These are phyloP conservation scores for Neurospora pannonica DNA, from an alignment of 495 filamentous ascomycete genomes.

Conservation along the genomic window DNA sequence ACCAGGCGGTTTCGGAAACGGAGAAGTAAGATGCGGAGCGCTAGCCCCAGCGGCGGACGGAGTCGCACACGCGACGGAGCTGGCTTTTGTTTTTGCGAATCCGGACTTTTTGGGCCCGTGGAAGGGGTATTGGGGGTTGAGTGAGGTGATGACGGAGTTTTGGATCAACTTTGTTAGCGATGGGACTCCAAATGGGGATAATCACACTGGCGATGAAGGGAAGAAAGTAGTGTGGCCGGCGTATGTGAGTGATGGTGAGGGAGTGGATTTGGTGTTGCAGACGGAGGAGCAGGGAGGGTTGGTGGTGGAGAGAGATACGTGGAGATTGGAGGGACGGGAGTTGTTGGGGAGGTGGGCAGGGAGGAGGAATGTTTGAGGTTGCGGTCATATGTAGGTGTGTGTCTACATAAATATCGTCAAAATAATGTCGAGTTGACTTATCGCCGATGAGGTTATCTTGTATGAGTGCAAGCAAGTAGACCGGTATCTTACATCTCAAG, in stretches of 20 bases:
- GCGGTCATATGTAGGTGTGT: too few species aligned
- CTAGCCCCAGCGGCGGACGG: too few species aligned
- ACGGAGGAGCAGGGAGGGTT: constrained; percentile 21
- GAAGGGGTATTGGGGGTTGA: constrained; percentile 18
- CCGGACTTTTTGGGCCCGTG: constrained; percentile 9
- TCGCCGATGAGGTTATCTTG: too few species aligned
- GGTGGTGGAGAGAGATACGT: constrained; percentile 24
- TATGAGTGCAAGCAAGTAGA: too few species aligned
- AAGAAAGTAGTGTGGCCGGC: constrained; percentile 19
- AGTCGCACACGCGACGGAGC: too few species aligned
- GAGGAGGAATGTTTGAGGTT: constrained; percentile 22
- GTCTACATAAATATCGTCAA: too few species aligned
- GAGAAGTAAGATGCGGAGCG: too few species aligned
- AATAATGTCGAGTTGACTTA: too few species aligned
- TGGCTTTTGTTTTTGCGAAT: too few species aligned
- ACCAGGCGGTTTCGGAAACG: too few species aligned
- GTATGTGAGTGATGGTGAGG: constrained; percentile 11
- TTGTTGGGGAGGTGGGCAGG: constrained; percentile 25
- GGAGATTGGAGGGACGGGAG: constrained; percentile 24
- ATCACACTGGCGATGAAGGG: constrained; percentile 5
- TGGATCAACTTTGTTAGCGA: constrained; percentile 26
- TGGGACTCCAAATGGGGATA: constrained; percentile 20
- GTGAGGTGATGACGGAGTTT: constrained; percentile 19
- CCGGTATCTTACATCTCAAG: too few species aligned
- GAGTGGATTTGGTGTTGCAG: constrained; percentile 24